Evolutionary conservation across 225 moss, liverwort and hornwort species (phyloP).

Genomic region (Sphagnum tenellum): DNA sequence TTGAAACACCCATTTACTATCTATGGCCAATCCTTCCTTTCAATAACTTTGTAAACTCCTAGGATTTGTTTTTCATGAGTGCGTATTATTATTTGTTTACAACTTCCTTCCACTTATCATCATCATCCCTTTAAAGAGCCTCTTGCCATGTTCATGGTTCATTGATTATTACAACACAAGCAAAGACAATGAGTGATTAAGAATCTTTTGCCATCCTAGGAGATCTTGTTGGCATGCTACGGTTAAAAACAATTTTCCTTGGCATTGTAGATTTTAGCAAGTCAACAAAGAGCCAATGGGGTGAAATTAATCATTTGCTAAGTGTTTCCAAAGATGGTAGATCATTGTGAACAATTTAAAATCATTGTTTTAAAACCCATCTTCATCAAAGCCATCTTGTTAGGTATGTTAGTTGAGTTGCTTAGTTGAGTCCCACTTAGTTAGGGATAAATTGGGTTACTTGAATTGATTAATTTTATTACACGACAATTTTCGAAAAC

Average conservation of each 20-base stretch:
- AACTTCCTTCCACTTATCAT: neutral
- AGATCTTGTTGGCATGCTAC: neutral
- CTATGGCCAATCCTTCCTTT: neutral
- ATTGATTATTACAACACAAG: neutral
- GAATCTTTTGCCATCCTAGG: neutral
- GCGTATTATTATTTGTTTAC: neutral
- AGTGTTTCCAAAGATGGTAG: neutral
- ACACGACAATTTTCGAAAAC: too few relatives aligned
- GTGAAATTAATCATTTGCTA: neutral
- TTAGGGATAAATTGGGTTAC: too few relatives aligned
- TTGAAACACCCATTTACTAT: slow-evolving; percentile 1
- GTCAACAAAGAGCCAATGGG: neutral
- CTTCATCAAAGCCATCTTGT: too few relatives aligned
- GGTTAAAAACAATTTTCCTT: neutral
- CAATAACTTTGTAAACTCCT: neutral
- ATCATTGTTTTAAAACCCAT: neutral
- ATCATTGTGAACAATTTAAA: neutral
- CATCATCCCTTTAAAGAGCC: neutral
- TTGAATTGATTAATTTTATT: too few relatives aligned
- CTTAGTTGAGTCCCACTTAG: too few relatives aligned
- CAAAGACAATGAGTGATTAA: neutral
- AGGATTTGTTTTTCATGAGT: neutral
- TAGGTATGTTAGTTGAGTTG: too few relatives aligned
- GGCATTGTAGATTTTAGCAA: neutral
- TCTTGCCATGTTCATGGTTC: neutral